Base-by-base conservation (phyloP, 306 rosid species). In the Crotalaria pallida region DNA sequence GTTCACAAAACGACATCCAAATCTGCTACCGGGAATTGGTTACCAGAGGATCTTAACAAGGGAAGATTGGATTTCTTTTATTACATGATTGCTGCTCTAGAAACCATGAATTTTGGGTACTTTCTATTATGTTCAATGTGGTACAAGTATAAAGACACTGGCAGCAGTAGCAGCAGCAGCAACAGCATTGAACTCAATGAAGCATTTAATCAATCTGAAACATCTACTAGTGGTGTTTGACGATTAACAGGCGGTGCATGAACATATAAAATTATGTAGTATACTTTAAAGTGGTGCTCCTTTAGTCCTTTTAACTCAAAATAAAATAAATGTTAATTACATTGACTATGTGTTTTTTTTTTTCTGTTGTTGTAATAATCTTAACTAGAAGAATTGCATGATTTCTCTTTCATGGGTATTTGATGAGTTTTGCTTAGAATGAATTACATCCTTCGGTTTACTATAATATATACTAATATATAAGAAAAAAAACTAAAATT, bases 21-120 rank as follows among this genome's bases (percentile, higher is more conserved):
- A 16, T 79, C 96, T 13, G 69, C 70, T 1, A 70, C 79, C 0
- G 89, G 88, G 50, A 89, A 90, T 60, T 92, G 96, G 96, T 59
- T 90, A 55, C 84, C 96, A 0, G 96, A 93, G 63, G 96, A 93
- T 87, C 98, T 90, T 13, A 88, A 90, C 76, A 77, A 86, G 33
- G 98, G 98, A 1, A 93, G 84, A 74, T 84, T 93, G 78, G 98
- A 93, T 45, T 81, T 60, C 77, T 93, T 75, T 29, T 93, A 90
- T 62, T 85, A 81, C 83, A 61, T 85, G 85, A 60, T 88, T 65
- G 73, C 84, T 24, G 90, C 68, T 18, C 5, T 93, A 7, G 81
- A 75, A 74, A 73, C 74, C 21, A 2, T 88, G 11, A 87, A 85
- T 66, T 81, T 88, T 26, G 85, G 79, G 10, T 93, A 86, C 84